phyloP scores from a whole-genome alignment of 2,329 filamentous ascomycete species.

The Cladophialophora immunda region DNA sequence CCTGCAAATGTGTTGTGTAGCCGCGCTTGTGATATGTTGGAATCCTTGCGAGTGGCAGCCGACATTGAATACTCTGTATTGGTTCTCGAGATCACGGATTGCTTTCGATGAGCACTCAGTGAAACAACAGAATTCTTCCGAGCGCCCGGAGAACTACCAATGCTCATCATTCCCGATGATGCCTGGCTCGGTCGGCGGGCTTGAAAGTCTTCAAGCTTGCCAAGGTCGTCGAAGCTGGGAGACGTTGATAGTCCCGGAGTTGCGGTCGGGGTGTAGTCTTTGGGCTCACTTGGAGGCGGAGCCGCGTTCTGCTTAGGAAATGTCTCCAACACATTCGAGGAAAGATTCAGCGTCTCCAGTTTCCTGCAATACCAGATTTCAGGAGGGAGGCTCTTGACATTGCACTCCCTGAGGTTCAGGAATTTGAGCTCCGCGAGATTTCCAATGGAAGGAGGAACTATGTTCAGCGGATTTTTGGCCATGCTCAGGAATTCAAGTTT shows the following conservation, averaged over 20 bases:
- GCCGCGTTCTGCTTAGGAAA: constrained; percentile 83
- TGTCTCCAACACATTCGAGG: constrained; percentile 87
- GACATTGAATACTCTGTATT: constrained; percentile 66
- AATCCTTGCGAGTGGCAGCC: constrained; percentile 79
- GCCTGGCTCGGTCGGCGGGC: constrained; percentile 83
- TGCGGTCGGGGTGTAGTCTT: constrained; percentile 52
- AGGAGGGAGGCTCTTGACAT: constrained; percentile 83
- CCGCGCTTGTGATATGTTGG: constrained; percentile 76
- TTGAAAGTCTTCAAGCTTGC: constrained; percentile 68
- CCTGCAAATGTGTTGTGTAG: constrained; percentile 86
- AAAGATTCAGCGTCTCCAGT: constrained; percentile 91
- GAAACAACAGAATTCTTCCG: constrained; percentile 88
- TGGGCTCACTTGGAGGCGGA: constrained; percentile 70
- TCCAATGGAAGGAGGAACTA: constrained; percentile 86
- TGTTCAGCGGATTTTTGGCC: constrained; percentile 86
- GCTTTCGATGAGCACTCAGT: constrained; percentile 81
- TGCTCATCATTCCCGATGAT: constrained; percentile 76
- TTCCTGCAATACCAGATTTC: constrained; percentile 97
- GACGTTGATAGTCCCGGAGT: constrained; percentile 64
- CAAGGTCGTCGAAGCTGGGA: constrained; percentile 81
- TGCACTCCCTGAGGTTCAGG: constrained; percentile 91
- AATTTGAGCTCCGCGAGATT: constrained; percentile 84
- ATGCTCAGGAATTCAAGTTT: constrained; percentile 92
- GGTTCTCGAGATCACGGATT: constrained; percentile 78
- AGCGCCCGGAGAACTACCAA: constrained; percentile 74